phyloP scores from a whole-genome alignment of 768 basidiomycete species.

The Roridomyces roridus region DNA sequence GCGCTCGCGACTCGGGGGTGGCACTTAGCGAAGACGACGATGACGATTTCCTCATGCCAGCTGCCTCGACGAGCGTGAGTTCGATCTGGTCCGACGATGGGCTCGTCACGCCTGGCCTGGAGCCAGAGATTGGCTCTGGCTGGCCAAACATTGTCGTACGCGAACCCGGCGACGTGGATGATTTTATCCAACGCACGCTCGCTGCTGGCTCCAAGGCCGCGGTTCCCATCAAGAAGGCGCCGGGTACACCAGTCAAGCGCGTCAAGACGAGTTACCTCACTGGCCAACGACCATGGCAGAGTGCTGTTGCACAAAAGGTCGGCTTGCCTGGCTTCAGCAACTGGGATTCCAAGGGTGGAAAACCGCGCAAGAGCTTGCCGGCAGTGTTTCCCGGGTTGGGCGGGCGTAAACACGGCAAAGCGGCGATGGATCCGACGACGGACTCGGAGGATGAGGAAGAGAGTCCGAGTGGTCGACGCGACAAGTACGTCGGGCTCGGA shows the following conservation, averaged over 20 bases:
- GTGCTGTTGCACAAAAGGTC: constrained; percentile 75
- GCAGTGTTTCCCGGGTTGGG: constrained; percentile 63
- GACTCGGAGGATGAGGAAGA: constrained; percentile 73
- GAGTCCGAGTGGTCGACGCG: constrained; percentile 65
- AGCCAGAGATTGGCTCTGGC: constrained; percentile 58
- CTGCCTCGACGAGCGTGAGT: constrained; percentile 66
- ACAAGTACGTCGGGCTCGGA: constrained; percentile 68
- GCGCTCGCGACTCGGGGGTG: constrained; percentile 71
- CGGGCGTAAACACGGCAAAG: constrained; percentile 36
- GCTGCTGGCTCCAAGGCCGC: constrained; percentile 60
- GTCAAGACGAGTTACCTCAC: constrained; percentile 63
- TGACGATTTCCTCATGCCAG: constrained; percentile 50
- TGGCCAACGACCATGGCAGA: constrained; percentile 78
- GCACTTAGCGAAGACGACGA: constrained; percentile 68
- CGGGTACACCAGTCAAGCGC: constrained; percentile 85
- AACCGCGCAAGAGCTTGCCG: constrained; percentile 77
- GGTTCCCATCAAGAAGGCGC: constrained; percentile 59
- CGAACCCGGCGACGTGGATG: constrained; percentile 60
- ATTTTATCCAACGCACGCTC: constrained; percentile 76
- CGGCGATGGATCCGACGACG: constrained; percentile 46
- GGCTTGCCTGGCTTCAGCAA: constrained; percentile 47
- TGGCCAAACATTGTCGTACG: constrained; percentile 63
- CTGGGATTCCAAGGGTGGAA: constrained; percentile 52
- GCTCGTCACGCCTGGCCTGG: constrained; percentile 71
- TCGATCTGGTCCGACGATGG: constrained; percentile 68